Conservation (phyloP, 257 asterid genomes). For the Anisodus acutangulus region DNA sequence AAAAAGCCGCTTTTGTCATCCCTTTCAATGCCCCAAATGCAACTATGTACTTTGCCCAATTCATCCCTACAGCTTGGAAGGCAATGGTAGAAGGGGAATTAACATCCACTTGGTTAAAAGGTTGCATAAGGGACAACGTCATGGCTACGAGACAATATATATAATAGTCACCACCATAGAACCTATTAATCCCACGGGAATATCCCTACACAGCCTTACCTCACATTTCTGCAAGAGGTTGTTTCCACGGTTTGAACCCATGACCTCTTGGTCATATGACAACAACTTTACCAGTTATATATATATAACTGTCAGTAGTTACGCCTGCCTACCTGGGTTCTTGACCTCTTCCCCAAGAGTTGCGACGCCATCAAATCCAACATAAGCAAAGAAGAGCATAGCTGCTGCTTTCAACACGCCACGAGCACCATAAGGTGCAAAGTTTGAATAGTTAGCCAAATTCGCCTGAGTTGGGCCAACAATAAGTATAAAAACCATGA, state of each 20-base stretch:
- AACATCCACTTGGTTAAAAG: conserved; percentile 38
- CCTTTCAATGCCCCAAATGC: conserved; percentile 49
- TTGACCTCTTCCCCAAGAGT: conserved; percentile 44
- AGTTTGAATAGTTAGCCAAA: conserved; percentile 38
- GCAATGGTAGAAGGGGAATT: conserved; percentile 44
- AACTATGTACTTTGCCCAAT: conserved; percentile 47
- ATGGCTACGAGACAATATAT: conserved; percentile 43
- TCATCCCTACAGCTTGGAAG: conserved; percentile 44
- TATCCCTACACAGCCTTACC: conserved; percentile 31
- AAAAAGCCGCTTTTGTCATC: conserved; percentile 35
- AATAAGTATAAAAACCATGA: conserved; percentile 39
- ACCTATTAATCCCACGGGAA: conserved; percentile 47
- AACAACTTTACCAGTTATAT: neutral
- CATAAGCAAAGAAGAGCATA: conserved; percentile 33
- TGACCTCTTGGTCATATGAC: neutral
- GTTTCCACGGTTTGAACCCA: too few relatives aligned
- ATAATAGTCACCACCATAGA: conserved; percentile 42
- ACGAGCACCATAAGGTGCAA: conserved; percentile 41
- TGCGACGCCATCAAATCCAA: conserved; percentile 44
- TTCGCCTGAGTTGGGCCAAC: conserved; percentile 44
- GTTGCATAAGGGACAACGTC: conserved; percentile 43
- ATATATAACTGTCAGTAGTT: neutral
- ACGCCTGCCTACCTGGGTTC: conserved; percentile 30
- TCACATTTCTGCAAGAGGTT: too few relatives aligned
- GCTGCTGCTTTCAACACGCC: conserved; percentile 44